Evolutionary conservation across 176 grass and related monocot genomes (phyloP).

Genomic region (Oryza punctata): DNA sequence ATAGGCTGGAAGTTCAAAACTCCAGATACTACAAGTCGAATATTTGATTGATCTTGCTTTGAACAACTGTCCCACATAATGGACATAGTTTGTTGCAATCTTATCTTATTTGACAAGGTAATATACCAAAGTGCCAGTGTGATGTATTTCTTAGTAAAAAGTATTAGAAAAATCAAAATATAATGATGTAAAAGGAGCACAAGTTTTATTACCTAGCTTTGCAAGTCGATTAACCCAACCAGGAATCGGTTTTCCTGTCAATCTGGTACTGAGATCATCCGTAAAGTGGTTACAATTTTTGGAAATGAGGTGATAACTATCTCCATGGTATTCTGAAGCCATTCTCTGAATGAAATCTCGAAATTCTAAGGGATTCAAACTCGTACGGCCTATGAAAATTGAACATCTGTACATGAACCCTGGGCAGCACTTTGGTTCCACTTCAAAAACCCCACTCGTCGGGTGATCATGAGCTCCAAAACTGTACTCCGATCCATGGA

Average conservation of each 20-base stretch:
- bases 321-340: conserved; percentile 82
- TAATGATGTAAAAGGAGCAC: conserved; percentile 10
- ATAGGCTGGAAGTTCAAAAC: background rate
- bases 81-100: background rate
- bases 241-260: conserved; percentile 74
- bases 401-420: conserved; percentile 85
- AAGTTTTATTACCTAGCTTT: conserved; percentile 66
- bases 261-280: conserved; percentile 77
- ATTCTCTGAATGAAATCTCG: conserved; percentile 76
- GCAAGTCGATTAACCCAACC: conserved; percentile 96
- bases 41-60: background rate
- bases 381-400: conserved; percentile 66
- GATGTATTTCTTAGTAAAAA: conserved; percentile 20
- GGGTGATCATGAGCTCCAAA: conserved; percentile 93
- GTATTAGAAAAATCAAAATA: conserved; percentile 18
- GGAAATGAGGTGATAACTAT: conserved; percentile 95
- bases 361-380: conserved; percentile 61
- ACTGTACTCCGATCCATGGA: conserved; percentile 80
- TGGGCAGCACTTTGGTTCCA: conserved; percentile 86
- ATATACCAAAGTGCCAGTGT: background rate
- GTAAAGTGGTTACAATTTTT: conserved; percentile 99
- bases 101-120: background rate
- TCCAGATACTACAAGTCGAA: conserved; percentile 10
- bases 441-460: conserved; percentile 89
- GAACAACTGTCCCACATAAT: background rate